Evolutionary conservation across 2,329 filamentous ascomycete genomes (phyloP).

Genomic region (Stemphylium lycopersici): DNA sequence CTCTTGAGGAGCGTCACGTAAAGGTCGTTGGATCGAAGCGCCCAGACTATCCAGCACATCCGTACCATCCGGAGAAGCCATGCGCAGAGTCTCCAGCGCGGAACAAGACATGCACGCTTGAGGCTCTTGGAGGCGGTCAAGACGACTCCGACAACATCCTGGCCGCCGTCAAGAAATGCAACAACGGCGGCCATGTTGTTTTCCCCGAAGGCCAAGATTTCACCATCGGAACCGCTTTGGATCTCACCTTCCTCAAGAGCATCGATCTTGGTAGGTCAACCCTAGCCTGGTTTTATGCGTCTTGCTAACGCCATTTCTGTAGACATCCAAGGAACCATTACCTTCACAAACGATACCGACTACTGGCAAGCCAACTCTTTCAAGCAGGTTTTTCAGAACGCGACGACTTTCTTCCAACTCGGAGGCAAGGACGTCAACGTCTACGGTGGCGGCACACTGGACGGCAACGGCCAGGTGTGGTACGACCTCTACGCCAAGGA

Average conservation of each 20-base stretch:
- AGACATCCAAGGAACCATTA: conserved; percentile 65
- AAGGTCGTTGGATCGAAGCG: conserved; percentile 31
- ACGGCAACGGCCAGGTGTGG: conserved; percentile 70
- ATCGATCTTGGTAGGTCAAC: conserved; percentile 62
- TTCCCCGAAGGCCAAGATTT: conserved; percentile 63
- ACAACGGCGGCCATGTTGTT: conserved; percentile 67
- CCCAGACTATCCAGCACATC: conserved; percentile 42
- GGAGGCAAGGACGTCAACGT: conserved; percentile 71
- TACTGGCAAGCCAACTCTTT: conserved; percentile 73
- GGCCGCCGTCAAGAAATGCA: conserved; percentile 63
- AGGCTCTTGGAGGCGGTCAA: conserved; percentile 46
- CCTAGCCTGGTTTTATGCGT: neutral
- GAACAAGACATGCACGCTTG: conserved; percentile 48
- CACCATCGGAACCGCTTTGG: conserved; percentile 67
- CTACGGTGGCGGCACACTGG: conserved; percentile 67
- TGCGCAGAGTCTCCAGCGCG: conserved; percentile 45
- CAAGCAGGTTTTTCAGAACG: conserved; percentile 69
- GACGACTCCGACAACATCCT: conserved; percentile 62
- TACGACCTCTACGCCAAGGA: conserved; percentile 67
- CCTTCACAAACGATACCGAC: conserved; percentile 69
- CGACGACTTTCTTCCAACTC: conserved; percentile 70
- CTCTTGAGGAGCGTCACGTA: conserved; percentile 18
- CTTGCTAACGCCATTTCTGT: conserved; percentile 3
- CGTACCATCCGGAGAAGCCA: conserved; percentile 44
- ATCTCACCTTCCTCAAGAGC: conserved; percentile 68